A percentile compares a stretch with the other conserved stretches of the same genome.
phyloP scores from a whole-genome alignment of 768 basidiomycete species.

The Termitomyces sp. region DNA sequence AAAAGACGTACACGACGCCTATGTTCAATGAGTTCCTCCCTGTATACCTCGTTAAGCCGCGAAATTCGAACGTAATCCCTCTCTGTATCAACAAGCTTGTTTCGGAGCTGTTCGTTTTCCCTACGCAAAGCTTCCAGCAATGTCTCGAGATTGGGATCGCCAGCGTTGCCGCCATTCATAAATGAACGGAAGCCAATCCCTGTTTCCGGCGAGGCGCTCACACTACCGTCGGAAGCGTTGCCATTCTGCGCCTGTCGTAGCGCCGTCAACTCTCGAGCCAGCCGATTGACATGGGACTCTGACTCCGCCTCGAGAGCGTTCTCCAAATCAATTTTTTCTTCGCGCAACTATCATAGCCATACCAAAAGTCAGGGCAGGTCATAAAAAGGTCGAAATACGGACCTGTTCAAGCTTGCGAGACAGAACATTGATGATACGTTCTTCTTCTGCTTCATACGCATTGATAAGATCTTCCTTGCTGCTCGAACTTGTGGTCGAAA shows the following conservation, averaged over 20 bases:
- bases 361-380: neutral
- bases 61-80: constrained; percentile 70
- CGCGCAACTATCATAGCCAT: constrained; percentile 47
- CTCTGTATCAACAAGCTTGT: constrained; percentile 66
- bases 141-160: constrained; percentile 42
- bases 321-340: constrained; percentile 82
- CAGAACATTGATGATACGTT: constrained; percentile 78
- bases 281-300: constrained; percentile 77
- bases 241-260: constrained; percentile 53
- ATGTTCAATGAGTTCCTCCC: constrained; percentile 79
- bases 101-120: constrained; percentile 75
- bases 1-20: constrained; percentile 57
- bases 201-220: constrained; percentile 27
- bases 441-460: constrained; percentile 87
- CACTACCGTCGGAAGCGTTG: constrained; percentile 18
- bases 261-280: constrained; percentile 64
- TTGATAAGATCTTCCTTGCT: constrained; percentile 76
- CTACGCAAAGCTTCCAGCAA: constrained; percentile 72
- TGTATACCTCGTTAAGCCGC: constrained; percentile 75
- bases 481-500: constrained; percentile 46
- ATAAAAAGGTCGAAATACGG: constrained; percentile 9
- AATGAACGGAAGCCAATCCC: constrained; percentile 24
- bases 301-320: constrained; percentile 80
- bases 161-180: constrained; percentile 19
- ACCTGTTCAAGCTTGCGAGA: constrained; percentile 85